Conservation (phyloP, 345 rosid genomes). For the Pelargonium nanum region DNA sequence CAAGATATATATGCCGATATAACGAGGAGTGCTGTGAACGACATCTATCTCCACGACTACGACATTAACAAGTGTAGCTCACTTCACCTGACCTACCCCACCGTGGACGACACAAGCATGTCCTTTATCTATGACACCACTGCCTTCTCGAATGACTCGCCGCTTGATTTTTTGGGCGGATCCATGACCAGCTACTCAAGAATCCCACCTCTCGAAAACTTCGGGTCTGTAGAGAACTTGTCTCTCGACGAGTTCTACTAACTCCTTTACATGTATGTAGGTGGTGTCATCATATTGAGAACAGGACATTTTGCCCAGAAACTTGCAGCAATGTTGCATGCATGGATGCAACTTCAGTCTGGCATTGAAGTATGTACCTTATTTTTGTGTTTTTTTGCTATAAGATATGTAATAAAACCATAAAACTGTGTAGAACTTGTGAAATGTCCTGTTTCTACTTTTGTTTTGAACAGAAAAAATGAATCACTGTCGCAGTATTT, state of each 20-base stretch:
- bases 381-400: not conserved
- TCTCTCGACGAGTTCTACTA: conserved; percentile 68
- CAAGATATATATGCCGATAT: conserved; percentile 49
- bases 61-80: conserved; percentile 33
- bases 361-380: not conserved
- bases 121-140: conserved; percentile 82
- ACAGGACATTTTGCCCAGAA: not conserved
- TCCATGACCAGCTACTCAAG: conserved; percentile 46
- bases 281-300: too few species aligned
- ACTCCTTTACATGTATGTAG: not conserved
- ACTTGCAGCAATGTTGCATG: not conserved
- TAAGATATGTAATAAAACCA: conserved; percentile 8
- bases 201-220: conserved; percentile 44
- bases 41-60: conserved; percentile 33
- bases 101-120: conserved; percentile 30
- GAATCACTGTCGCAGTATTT: too few species aligned
- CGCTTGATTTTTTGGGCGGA: conserved; percentile 81
- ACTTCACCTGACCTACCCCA: conserved; percentile 31
- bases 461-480: not conserved
- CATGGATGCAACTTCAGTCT: conserved; percentile 9
- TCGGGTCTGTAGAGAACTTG: conserved; percentile 71
- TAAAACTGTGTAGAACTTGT: conserved; percentile 9
- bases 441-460: not conserved
- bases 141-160: conserved; percentile 55
- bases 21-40: conserved; percentile 34